Evolutionary conservation across 495 filamentous ascomycete genomes (phyloP).

Genomic region (Hypoxylon fragiforme): DNA sequence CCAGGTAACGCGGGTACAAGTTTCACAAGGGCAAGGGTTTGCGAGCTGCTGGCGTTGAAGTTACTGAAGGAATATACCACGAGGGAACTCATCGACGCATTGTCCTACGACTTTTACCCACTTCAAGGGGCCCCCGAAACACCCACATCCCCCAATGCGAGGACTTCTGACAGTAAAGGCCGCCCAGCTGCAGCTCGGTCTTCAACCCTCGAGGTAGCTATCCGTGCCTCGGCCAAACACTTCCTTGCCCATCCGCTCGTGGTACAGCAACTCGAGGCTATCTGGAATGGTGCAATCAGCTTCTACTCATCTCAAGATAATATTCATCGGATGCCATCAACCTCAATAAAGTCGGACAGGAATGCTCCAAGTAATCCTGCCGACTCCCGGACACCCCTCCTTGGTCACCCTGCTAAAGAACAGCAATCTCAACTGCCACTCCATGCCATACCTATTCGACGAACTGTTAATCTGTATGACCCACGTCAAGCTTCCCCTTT

Average conservation of each 20-base stretch:
- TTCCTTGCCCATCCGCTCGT: constrained; percentile 89
- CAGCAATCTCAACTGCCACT: constrained; percentile 39
- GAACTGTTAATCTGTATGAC: constrained; percentile 86
- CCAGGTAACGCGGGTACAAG: constrained; percentile 81
- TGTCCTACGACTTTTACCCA: constrained; percentile 93
- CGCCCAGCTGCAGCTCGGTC: constrained; percentile 67
- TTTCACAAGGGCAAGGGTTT: constrained; percentile 80
- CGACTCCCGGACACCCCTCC: constrained; percentile 45
- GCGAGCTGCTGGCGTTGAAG: constrained; percentile 90
- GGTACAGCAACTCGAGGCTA: constrained; percentile 89
- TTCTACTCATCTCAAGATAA: constrained; percentile 86
- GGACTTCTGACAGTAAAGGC: constrained; percentile 32
- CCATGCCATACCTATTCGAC: constrained; percentile 53
- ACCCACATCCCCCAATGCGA: constrained; percentile 42
- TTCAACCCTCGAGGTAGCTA: constrained; percentile 88
- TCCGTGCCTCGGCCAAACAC: constrained; percentile 84
- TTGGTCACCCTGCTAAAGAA: constrained; percentile 46
- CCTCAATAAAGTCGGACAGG: constrained; percentile 11
- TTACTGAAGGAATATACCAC: constrained; percentile 85
- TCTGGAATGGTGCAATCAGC: constrained; percentile 92
- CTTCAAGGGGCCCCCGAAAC: constrained; percentile 71
- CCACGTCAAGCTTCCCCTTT: constrained; percentile 85
- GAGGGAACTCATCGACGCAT: constrained; percentile 83
- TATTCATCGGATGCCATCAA: constrained; percentile 62
- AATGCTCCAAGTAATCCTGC: constrained; percentile 24